A percentile compares a stretch with the other conserved stretches of the same genome.
Conservation (phyloP, 2,329 filamentous ascomycete genomes). For the Apiospora kogelbergensis region DNA sequence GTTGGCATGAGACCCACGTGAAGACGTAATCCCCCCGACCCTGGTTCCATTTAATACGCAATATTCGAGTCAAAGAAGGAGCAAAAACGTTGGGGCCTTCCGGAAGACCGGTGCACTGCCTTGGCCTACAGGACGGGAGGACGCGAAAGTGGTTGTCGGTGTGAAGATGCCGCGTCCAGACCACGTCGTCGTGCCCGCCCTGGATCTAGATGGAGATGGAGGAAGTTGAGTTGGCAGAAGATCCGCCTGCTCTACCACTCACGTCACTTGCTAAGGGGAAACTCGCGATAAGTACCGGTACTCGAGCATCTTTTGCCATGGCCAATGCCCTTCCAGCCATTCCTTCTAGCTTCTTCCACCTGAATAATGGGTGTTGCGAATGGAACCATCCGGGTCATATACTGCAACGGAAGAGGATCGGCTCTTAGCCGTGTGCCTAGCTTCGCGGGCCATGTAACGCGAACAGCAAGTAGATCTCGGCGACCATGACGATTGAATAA, state of each 20-base stretch:
- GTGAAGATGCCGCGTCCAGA: not conserved
- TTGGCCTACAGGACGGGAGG: not conserved
- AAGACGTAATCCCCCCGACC: not conserved
- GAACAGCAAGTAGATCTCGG: not conserved
- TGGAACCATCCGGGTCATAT: not conserved
- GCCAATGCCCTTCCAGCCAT: not conserved
- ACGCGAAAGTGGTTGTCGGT: not conserved
- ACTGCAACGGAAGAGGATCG: not conserved
- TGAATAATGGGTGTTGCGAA: not conserved
- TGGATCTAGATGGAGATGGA: not conserved
- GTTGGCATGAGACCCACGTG: conserved; percentile 3
- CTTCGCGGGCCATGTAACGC: not conserved
- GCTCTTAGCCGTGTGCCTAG: not conserved
- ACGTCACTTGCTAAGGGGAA: not conserved
- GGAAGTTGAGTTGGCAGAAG: not conserved
- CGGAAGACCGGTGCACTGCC: not conserved
- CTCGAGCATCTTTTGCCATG: not conserved
- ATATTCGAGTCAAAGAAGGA: not conserved
- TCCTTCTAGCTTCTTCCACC: not conserved
- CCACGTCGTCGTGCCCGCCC: not conserved
- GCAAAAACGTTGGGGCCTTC: not conserved
- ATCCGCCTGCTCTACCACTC: not conserved
- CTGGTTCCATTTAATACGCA: conserved; percentile 1
- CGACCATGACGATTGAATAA: not conserved
- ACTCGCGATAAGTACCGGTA: not conserved